Conservation (phyloP, 2,329 filamentous ascomycete species). For the Penicillium sp. region DNA sequence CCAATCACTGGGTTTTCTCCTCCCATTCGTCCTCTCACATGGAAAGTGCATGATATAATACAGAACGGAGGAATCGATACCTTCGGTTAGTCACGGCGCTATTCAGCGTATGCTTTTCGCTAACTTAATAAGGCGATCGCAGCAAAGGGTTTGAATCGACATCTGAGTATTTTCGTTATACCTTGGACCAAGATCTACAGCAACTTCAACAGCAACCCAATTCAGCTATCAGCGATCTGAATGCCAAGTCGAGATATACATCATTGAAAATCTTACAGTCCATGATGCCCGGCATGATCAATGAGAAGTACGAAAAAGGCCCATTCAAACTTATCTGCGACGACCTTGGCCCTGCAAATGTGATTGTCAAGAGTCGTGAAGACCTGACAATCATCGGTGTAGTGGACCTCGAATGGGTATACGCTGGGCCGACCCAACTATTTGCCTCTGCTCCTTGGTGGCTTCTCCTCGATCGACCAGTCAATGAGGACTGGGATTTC, state of each 20-base stretch:
- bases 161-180: background rate
- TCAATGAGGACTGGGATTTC: slow-evolving; percentile 13
- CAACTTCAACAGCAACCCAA: background rate
- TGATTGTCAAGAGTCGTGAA: slow-evolving; percentile 33
- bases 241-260: background rate
- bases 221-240: background rate
- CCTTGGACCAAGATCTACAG: background rate
- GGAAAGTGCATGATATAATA: background rate
- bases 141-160: background rate
- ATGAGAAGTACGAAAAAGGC: slow-evolving; percentile 23
- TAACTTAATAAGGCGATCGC: background rate
- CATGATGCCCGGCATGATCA: slow-evolving; percentile 23
- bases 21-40: background rate
- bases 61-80: background rate
- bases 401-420: slow-evolving; percentile 38
- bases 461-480: slow-evolving; percentile 32
- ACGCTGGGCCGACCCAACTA: slow-evolving; percentile 35
- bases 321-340: slow-evolving; percentile 38
- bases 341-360: slow-evolving; percentile 35
- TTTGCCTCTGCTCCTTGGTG: slow-evolving; percentile 35
- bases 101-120: background rate
- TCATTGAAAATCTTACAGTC: background rate
- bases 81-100: background rate
- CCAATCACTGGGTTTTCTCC: background rate
- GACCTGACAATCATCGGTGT: slow-evolving; percentile 34